These are phyloP conservation scores for Filobasidium wieringae DNA, from an alignment of 768 basidiomycete species.

Conservation along the genomic window DNA sequence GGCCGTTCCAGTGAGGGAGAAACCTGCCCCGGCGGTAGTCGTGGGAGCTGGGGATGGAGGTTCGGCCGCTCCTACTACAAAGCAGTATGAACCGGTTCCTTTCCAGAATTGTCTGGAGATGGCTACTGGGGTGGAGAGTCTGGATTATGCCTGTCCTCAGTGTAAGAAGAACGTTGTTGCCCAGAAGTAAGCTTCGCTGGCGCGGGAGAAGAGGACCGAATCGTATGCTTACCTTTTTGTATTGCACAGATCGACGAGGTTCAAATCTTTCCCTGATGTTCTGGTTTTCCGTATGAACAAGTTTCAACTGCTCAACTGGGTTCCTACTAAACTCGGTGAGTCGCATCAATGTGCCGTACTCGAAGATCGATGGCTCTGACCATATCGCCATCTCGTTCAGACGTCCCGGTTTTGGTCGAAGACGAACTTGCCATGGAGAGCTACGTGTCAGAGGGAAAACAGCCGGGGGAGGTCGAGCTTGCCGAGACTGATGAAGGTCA, in stretches of 20 bases:
- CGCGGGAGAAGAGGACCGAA: not conserved
- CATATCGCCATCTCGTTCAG: constrained; percentile 40
- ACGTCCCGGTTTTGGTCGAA: constrained; percentile 72
- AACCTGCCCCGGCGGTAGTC: constrained; percentile 48
- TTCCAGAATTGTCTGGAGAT: constrained; percentile 37
- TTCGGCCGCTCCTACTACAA: constrained; percentile 9
- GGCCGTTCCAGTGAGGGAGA: constrained; percentile 56
- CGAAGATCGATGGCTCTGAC: constrained; percentile 10
- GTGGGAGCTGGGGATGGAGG: constrained; percentile 44
- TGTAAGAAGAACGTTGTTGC: constrained; percentile 62
- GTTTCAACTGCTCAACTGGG: constrained; percentile 92
- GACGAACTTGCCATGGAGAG: constrained; percentile 53
- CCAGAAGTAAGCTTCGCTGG: constrained; percentile 51
- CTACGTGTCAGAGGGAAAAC: constrained; percentile 60
- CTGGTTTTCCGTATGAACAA: constrained; percentile 84
- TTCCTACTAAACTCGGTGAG: constrained; percentile 80
- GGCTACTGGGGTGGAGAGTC: constrained; percentile 50
- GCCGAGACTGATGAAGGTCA: constrained; percentile 46
- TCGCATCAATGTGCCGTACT: not conserved
- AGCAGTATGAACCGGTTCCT: constrained; percentile 15
- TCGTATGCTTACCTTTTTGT: not conserved
- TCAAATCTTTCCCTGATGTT: constrained; percentile 78
- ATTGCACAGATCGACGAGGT: constrained; percentile 52
- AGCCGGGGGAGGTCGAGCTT: constrained; percentile 57
- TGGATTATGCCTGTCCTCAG: constrained; percentile 70